Base-by-base conservation (phyloP, 371 early-diverging fungal genomes). In the Mortierella sp. region DNA sequence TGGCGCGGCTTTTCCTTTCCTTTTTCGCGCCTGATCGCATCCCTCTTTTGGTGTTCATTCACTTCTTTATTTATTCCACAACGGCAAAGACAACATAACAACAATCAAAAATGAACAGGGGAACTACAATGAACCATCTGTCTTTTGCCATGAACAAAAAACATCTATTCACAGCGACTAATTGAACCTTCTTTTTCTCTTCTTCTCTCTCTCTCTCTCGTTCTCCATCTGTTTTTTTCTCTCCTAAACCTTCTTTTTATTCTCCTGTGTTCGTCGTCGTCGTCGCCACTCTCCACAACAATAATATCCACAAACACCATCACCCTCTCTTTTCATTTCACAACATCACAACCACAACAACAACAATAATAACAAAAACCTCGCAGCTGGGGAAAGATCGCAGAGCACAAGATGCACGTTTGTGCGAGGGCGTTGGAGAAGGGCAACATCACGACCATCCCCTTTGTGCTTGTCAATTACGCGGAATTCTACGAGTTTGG, bases 331-430 rank as follows among this genome's bases (percentile, higher is more conserved):
- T n/a, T n/a, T n/a, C n/a, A n/a, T n/a, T n/a, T n/a, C n/a, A n/a
- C n/a, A n/a, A n/a, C n/a, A n/a, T n/a, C n/a, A n/a, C n/a, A n/a
- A n/a, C n/a, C n/a, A n/a, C n/a, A 55, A 31, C 58, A 53, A 11
- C 26, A 52, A 24, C 26, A 26, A 26, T 3, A 19, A 47, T 22
- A 1, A 6, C 31, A 16, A 61, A 19, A 19, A 19, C 61, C 37
- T 61, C 22, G 37, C 73, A 82, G 82, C 44, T 82, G 82, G 82
- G 82, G 82, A 24, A 82, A 82, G 53, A 82, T 77, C 71, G 82
- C 82, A n/a, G 82, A 82, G 39, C 82, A 82, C 71, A 82, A 82
- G 66, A 82, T 82, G 82, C 77, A 82, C 29, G 78, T 82, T 24
- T 77, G 77, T 47, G 82, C 82, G 22, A 64, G 66, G n/a, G 78